Percentiles rank a stretch among this genome's conserved stretches.
Evolutionary conservation across 2,329 filamentous ascomycete genomes (phyloP).

Genomic region (Diaporthe humulicola): DNA sequence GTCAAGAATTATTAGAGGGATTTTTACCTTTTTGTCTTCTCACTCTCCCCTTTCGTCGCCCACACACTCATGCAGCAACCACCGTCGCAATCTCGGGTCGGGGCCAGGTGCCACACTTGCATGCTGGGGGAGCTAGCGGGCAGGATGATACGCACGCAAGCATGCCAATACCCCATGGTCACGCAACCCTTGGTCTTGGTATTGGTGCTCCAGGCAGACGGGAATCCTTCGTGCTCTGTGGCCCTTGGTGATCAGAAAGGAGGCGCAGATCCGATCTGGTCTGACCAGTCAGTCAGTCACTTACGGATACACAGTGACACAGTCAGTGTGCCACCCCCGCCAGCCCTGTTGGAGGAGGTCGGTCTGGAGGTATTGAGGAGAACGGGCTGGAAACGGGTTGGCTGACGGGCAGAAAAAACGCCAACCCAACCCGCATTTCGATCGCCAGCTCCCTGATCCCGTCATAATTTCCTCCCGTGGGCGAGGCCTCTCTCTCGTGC

Average conservation of each 20-base stretch:
- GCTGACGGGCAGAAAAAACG: background rate
- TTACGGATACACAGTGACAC: background rate
- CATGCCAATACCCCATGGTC: background rate
- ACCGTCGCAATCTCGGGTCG: constrained; percentile 14
- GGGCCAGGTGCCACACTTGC: constrained; percentile 6
- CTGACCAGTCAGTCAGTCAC: background rate
- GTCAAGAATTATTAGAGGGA: background rate
- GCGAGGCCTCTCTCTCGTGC: background rate
- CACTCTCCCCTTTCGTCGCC: background rate
- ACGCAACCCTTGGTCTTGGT: background rate
- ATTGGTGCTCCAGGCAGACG: constrained; percentile 8
- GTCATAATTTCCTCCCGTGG: background rate
- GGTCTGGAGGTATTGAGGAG: too few species aligned
- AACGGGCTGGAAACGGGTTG: background rate
- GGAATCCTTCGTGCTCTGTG: background rate
- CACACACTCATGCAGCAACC: background rate
- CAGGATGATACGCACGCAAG: constrained; percentile 8
- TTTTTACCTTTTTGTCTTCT: background rate
- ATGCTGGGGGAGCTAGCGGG: background rate
- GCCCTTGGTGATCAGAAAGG: background rate
- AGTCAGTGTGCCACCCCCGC: background rate
- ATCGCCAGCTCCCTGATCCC: constrained; percentile 22
- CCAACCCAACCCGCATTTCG: constrained; percentile 18
- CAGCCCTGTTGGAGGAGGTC: background rate
- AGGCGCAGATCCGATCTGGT: constrained; percentile 20